Percentiles rank a stretch among this genome's conserved stretches.
These are phyloP conservation scores for Leccinum disarticulatum DNA, from an alignment of 768 basidiomycete genomes.

Conservation along the genomic window DNA sequence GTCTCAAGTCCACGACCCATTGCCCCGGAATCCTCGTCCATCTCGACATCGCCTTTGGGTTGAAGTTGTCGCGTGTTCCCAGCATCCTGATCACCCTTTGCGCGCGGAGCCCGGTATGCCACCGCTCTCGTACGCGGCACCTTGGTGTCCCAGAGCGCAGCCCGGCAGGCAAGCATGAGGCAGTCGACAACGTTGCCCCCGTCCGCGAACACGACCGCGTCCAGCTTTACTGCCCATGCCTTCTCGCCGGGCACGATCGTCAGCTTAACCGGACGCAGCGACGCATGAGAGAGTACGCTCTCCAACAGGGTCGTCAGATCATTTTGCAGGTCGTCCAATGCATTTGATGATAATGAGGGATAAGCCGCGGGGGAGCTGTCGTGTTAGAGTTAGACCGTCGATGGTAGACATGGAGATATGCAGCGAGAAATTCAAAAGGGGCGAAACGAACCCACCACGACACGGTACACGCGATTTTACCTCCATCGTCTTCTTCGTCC, in stretches of 20 bases:
- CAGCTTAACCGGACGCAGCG: constrained; percentile 67
- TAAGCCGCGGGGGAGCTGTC: constrained; percentile 80
- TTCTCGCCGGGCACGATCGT: constrained; percentile 58
- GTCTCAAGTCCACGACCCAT: constrained; percentile 63
- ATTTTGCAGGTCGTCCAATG: constrained; percentile 74
- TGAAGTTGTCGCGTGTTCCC: not conserved
- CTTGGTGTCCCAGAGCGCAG: constrained; percentile 79
- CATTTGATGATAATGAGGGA: constrained; percentile 58
- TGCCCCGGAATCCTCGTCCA: constrained; percentile 43
- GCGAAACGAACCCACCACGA: constrained; percentile 62
- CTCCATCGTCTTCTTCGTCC: constrained; percentile 52
- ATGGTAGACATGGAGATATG: not conserved
- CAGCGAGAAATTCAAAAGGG: constrained; percentile 1
- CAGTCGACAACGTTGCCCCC: constrained; percentile 76
- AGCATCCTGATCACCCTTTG: constrained; percentile 25
- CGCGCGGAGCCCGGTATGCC: constrained; percentile 54
- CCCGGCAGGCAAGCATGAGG: constrained; percentile 74
- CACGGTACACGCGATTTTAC: constrained; percentile 65
- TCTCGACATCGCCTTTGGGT: constrained; percentile 34
- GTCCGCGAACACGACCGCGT: constrained; percentile 72
- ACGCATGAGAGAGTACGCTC: constrained; percentile 62
- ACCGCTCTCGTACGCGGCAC: constrained; percentile 73
- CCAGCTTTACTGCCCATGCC: constrained; percentile 75
- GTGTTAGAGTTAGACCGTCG: not conserved
- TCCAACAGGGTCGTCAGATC: constrained; percentile 67